These are phyloP conservation scores for Candida sp. DNA, from an alignment of 1,139 yeast species.

Conservation along the genomic window DNA sequence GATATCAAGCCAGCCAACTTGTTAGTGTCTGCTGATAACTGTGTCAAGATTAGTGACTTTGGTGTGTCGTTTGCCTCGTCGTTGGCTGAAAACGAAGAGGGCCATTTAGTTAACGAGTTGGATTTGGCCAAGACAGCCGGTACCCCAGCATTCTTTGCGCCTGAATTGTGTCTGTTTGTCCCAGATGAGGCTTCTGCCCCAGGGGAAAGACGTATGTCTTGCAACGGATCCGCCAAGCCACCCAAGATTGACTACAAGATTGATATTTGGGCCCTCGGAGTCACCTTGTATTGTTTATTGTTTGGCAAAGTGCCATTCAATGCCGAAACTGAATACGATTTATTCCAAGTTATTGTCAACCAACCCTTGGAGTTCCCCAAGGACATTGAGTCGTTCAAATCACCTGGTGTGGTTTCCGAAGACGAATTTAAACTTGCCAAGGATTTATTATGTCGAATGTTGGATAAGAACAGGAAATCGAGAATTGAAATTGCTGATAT, in stretches of 20 bases:
- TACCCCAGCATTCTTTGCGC: conserved; percentile 76
- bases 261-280: conserved; percentile 98
- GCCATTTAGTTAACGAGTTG: conserved; percentile 57
- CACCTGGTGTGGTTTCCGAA: conserved; percentile 40
- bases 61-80: conserved; percentile 92
- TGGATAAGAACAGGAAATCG: conserved; percentile 71
- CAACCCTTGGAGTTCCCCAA: conserved; percentile 67
- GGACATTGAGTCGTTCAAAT: conserved; percentile 40
- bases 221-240: conserved; percentile 15
- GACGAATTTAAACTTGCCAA: conserved; percentile 65
- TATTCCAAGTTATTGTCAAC: conserved; percentile 82
- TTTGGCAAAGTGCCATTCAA: conserved; percentile 92
- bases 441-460: conserved; percentile 64
- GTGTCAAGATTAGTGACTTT: conserved; percentile 93
- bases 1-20: conserved; percentile 98
- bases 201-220: conserved; percentile 11
- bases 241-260: conserved; percentile 73
- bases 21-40: conserved; percentile 69
- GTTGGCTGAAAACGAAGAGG: conserved; percentile 54
- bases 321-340: conserved; percentile 86
- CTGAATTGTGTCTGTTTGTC: conserved; percentile 58
- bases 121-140: conserved; percentile 73
- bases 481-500: conserved; percentile 77
- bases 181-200: neutral
- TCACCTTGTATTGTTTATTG: conserved; percentile 85